A percentile compares a stretch with the other conserved stretches of the same genome.
Evolutionary conservation across 768 basidiomycete genomes (phyloP).

Genomic region (Lactarius evosmus): DNA sequence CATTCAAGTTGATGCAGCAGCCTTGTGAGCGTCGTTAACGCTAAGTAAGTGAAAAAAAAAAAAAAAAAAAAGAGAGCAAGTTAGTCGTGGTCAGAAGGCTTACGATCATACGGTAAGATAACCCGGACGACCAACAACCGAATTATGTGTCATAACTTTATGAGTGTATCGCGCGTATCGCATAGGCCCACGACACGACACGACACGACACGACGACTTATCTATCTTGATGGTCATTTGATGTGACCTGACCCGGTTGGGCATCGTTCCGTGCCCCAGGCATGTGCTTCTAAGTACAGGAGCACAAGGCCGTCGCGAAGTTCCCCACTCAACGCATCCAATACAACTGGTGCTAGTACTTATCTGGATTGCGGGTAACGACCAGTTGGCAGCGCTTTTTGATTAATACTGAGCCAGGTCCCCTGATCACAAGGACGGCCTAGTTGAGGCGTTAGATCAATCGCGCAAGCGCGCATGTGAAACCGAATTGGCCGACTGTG

Average conservation of each 20-base stretch:
- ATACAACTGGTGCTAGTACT: neutral
- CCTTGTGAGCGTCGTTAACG: neutral
- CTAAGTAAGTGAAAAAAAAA: neutral
- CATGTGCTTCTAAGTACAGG: neutral
- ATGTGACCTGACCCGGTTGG: neutral
- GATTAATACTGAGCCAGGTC: slow-evolving; percentile 13
- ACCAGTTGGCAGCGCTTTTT: neutral
- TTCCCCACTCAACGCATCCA: neutral
- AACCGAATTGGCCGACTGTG: slow-evolving; percentile 10
- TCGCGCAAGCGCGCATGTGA: slow-evolving; percentile 25
- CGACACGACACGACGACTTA: neutral
- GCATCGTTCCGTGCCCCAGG: neutral
- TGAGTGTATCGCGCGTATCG: neutral
- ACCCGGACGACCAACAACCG: neutral
- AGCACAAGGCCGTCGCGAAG: neutral
- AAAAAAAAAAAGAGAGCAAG: no score
- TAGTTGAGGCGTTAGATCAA: slow-evolving; percentile 10
- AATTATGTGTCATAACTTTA: neutral
- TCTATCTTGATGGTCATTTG: neutral
- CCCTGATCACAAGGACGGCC: slow-evolving; percentile 23
- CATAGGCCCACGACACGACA: neutral
- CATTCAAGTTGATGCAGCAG: neutral
- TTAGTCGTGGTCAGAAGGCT: neutral
- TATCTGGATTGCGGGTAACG: neutral
- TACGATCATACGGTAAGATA: neutral